Evolutionary conservation across 257 asterid species (phyloP).

Genomic region (Schizonepeta tenuifolia): DNA sequence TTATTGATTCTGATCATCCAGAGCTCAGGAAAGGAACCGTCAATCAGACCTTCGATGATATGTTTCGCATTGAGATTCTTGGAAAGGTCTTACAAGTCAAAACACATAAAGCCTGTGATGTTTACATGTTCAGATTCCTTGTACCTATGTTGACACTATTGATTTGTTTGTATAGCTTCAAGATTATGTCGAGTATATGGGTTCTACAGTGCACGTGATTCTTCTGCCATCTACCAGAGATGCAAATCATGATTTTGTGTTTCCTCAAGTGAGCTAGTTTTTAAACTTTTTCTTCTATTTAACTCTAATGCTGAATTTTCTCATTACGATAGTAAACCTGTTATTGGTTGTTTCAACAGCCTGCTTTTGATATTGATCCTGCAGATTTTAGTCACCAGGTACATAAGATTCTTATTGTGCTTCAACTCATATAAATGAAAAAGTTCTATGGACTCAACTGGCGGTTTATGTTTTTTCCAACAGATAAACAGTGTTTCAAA

Average conservation of each 20-base stretch:
- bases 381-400: slow-evolving; percentile 73
- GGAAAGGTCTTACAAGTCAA: slow-evolving; percentile 65
- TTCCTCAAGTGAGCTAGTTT: slow-evolving; percentile 74
- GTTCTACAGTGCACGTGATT: slow-evolving; percentile 76
- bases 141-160: slow-evolving; percentile 25
- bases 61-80: slow-evolving; percentile 74
- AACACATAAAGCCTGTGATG: slow-evolving; percentile 19
- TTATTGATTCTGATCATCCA: slow-evolving; percentile 91
- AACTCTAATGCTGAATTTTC: slow-evolving; percentile 28
- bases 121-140: slow-evolving; percentile 17
- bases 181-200: slow-evolving; percentile 96
- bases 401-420: slow-evolving; percentile 28
- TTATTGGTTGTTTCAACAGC: slow-evolving; percentile 58
- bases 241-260: slow-evolving; percentile 93
- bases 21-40: slow-evolving; percentile 72
- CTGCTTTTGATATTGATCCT: slow-evolving; percentile 70
- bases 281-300: background rate
- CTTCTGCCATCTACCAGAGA: slow-evolving; percentile 90
- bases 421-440: background rate
- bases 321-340: slow-evolving; percentile 21
- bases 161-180: slow-evolving; percentile 62
- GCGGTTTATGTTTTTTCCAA: slow-evolving; percentile 4
- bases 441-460: slow-evolving; percentile 4
- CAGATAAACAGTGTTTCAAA: slow-evolving; percentile 82
- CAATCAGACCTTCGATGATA: slow-evolving; percentile 70